These are phyloP conservation scores for Apophysomyces variabilis DNA, from an alignment of 371 early-diverging fungal species.

Conservation along the genomic window DNA sequence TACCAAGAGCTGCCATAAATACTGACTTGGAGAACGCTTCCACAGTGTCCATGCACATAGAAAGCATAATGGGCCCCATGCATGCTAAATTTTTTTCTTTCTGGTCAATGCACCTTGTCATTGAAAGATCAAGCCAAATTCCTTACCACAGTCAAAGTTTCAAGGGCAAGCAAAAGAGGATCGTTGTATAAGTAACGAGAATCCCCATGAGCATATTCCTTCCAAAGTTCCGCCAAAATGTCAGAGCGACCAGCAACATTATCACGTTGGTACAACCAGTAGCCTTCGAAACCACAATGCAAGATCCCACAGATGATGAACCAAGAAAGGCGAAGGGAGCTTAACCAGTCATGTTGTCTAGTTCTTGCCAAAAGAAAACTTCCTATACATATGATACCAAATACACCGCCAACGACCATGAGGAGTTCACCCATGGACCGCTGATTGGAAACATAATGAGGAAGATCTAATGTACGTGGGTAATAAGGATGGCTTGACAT, in stretches of 20 bases:
- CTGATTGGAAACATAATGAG: constrained; percentile 59
- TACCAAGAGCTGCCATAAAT: constrained; percentile 72
- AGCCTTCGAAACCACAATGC: constrained; percentile 88
- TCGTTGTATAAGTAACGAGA: constrained; percentile 87
- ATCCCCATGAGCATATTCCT: constrained; percentile 90
- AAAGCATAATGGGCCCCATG: constrained; percentile 81
- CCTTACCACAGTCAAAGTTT: constrained; percentile 86
- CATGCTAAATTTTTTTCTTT: constrained; percentile 46
- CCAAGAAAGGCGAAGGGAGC: constrained; percentile 72
- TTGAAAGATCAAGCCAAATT: neutral
- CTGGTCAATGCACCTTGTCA: neutral
- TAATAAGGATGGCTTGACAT: constrained; percentile 58
- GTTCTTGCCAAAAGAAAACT: constrained; percentile 26
- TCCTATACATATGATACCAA: constrained; percentile 33
- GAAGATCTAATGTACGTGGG: constrained; percentile 50
- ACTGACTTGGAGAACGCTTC: constrained; percentile 60
- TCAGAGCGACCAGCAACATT: constrained; percentile 67
- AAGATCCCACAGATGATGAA: constrained; percentile 76
- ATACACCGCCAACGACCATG: constrained; percentile 35
- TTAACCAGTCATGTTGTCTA: constrained; percentile 27
- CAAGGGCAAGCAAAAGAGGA: constrained; percentile 79
- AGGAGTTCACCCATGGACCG: constrained; percentile 42
- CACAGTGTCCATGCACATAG: constrained; percentile 68
- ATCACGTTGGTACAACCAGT: constrained; percentile 71
- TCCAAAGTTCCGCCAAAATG: constrained; percentile 85